Conservation (phyloP, 345 rosid genomes). For the Clausena lansium region DNA sequence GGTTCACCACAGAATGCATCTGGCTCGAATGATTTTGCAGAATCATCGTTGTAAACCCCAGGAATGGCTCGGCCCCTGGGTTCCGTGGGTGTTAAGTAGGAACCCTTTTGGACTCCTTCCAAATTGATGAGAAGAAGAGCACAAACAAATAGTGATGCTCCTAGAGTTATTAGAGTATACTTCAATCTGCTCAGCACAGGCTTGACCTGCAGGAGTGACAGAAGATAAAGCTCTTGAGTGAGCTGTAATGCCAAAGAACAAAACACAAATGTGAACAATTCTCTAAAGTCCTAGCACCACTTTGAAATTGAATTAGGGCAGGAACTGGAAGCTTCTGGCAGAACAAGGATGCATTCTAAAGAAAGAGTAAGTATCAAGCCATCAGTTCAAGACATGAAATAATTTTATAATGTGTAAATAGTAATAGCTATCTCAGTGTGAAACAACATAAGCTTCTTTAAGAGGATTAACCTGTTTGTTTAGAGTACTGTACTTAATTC, state of each 20-base stretch:
- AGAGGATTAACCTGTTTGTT: neutral
- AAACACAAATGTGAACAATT: neutral
- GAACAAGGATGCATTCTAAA: neutral
- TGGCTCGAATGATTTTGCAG: constrained; percentile 81
- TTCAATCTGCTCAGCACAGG: constrained; percentile 77
- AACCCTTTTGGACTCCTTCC: constrained; percentile 37
- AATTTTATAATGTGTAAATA: neutral
- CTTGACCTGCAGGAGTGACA: constrained; percentile 55
- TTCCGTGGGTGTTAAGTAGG: constrained; percentile 27
- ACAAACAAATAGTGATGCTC: constrained; percentile 46
- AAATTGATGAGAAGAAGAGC: constrained; percentile 51
- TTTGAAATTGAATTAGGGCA: neutral
- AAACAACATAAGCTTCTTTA: neutral
- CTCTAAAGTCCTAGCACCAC: neutral
- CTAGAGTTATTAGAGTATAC: constrained; percentile 71
- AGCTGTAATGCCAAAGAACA: neutral
- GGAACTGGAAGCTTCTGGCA: neutral
- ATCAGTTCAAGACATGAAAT: neutral
- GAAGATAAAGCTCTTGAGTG: neutral
- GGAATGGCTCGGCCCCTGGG: constrained; percentile 54
- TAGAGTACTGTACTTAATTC: too few species aligned
- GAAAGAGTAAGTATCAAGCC: neutral
- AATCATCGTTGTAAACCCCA: constrained; percentile 71
- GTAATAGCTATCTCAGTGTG: neutral
- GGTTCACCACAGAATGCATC: constrained; percentile 89